Evolutionary conservation across 129 eudicot genomes (phyloP).

Genomic region (Flaveria ramosissima): DNA sequence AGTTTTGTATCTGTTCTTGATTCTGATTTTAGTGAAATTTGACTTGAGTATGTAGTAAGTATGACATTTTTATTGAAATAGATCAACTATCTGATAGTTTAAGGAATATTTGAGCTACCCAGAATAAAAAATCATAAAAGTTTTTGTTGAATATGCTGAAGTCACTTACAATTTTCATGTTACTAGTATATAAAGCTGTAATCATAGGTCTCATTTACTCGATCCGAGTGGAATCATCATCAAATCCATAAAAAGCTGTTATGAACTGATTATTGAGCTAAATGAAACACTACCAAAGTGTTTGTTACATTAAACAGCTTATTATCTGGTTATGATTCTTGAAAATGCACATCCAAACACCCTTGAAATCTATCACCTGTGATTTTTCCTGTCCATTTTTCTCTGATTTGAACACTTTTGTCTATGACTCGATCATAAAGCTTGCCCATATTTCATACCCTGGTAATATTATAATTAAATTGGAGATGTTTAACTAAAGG

Average conservation of each 20-base stretch:
- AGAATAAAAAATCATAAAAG: not conserved
- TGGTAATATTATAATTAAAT: conserved; percentile 32
- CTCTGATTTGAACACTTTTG: conserved; percentile 27
- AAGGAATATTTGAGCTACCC: conserved; percentile 21
- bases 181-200: conserved; percentile 7
- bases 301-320: not conserved
- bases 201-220: not conserved
- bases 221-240: not conserved
- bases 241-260: not conserved
- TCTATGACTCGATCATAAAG: conserved; percentile 46
- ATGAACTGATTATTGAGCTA: not conserved
- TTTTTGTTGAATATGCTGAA: conserved; percentile 7
- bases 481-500: not conserved
- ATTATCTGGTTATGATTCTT: conserved; percentile 8
- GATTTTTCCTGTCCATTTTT: not conserved
- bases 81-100: conserved; percentile 7
- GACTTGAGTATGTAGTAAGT: not conserved
- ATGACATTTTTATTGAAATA: not conserved
- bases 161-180: conserved; percentile 5
- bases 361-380: not conserved
- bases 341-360: not conserved
- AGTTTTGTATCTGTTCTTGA: not conserved
- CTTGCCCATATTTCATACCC: conserved; percentile 43
- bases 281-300: not conserved
- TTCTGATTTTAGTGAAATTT: conserved; percentile 8